Evolutionary conservation across 768 basidiomycete genomes (phyloP).

Genomic region (Termitomyces titanicus): DNA sequence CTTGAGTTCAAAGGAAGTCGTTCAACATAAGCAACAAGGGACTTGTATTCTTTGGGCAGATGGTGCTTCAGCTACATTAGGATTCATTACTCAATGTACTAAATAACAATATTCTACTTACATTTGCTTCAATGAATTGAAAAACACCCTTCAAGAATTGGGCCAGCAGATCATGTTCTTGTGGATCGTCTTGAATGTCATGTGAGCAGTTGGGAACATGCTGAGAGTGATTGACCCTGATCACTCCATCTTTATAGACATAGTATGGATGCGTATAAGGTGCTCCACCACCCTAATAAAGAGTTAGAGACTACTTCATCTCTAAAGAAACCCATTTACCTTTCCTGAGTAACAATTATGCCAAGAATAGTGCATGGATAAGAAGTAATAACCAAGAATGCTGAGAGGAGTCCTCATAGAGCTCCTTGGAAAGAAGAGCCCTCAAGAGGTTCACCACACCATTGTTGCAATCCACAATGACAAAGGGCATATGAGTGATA

Average conservation of each 20-base stretch:
- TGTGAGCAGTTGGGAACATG: not conserved
- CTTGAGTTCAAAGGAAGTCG: slow-evolving; percentile 14
- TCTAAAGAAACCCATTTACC: too few relatives aligned
- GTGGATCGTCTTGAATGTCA: not conserved
- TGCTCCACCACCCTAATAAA: too few relatives aligned
- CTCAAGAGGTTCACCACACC: not conserved
- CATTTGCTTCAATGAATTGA: not conserved
- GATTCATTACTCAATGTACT: not conserved
- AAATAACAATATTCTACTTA: not conserved
- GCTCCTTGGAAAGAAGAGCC: too few relatives aligned
- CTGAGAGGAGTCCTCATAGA: too few relatives aligned
- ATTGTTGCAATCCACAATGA: not conserved
- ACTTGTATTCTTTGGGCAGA: slow-evolving; percentile 17
- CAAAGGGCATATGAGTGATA: not conserved
- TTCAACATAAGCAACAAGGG: slow-evolving; percentile 15
- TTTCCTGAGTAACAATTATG: too few relatives aligned
- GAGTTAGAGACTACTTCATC: too few relatives aligned
- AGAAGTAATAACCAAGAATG: too few relatives aligned
- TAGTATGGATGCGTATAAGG: too few relatives aligned
- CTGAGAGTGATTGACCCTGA: too few relatives aligned
- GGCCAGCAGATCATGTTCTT: not conserved
- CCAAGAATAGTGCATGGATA: too few relatives aligned
- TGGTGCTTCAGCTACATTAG: slow-evolving; percentile 15
- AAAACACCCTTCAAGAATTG: not conserved
- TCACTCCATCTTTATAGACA: too few relatives aligned